Base-by-base conservation (phyloP, 805 yeast genomes). In the Debaryomyces tyrocola region DNA sequence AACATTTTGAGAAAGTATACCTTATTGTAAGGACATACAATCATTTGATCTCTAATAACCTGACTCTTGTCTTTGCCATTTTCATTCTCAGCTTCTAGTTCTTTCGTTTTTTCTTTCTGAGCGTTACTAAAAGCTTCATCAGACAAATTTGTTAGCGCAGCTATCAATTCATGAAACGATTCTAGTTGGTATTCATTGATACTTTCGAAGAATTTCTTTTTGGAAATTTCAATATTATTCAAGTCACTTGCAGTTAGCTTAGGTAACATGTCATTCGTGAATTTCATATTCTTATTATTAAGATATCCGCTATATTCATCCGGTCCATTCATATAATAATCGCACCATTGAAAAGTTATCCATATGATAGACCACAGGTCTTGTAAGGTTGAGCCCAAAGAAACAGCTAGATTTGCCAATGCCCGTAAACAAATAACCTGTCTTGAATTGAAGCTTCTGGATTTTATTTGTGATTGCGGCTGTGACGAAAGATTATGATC, bases 351-450 rank as follows among this genome's bases (percentile, higher is more conserved):
- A 46, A 90, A 71, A 0, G 95, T 78, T 4, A 79, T 74, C 73
- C 73, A 73, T 17, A 73, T 59, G 24, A 69, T 74, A 10, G 67
- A 63, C 98, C 98, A 92, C 28, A 86, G 80, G 3, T 67, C 60
- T 5, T 77, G 78, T 12, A 92, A 71, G 1, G 83, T 78, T 0
- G 91, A 79, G 0, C 97, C 97, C n/a, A 92, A 65, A 0, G 96
- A 87, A 2, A 84, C 77, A 0, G 92, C 90, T 41, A 92, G 69
- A 49, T 89, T 87, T 3, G 84, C 69, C 33, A 92, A 64, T 0
- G 96, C 97, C 41, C 96, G 73, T 34, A 90, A 79, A 53, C 96
- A 82, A 8, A 84, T 75, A 1, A 88, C 75, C 50, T 88, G 90
- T 44, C 96, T 76, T 0, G 87, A 74, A 48, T 83, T 80, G 37